phyloP scores from a whole-genome alignment of 2,329 filamentous ascomycete genomes.

The Talaromyces amestolkiae region DNA sequence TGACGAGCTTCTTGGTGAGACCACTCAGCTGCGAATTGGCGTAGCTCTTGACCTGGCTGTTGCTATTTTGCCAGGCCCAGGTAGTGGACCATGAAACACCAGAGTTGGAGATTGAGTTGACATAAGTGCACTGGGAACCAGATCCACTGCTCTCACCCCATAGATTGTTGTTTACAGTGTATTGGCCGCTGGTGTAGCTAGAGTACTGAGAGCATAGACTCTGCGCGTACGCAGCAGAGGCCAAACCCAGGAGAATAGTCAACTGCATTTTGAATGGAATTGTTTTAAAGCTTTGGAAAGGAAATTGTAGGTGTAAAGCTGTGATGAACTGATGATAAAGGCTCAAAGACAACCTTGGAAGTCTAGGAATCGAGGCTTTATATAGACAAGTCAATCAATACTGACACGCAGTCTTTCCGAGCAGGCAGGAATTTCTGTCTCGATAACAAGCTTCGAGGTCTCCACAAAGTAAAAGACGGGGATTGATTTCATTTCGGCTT shows the following conservation, averaged over 20 bases:
- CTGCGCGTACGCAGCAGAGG: neutral
- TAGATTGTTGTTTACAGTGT: conserved; percentile 51
- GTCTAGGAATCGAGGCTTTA: neutral
- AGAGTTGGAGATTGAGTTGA: conserved; percentile 30
- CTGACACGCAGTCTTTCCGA: neutral
- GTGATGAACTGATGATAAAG: neutral
- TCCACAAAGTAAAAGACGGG: neutral
- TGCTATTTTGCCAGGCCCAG: conserved; percentile 42
- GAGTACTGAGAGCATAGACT: conserved; percentile 36
- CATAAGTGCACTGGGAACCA: conserved; percentile 42
- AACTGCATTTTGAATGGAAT: neutral
- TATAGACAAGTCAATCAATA: neutral
- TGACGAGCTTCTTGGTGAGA: conserved; percentile 28
- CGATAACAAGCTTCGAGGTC: neutral
- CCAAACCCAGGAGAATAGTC: conserved; percentile 5
- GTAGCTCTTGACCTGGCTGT: conserved; percentile 42
- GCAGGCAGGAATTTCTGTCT: neutral
- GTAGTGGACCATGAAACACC: conserved; percentile 41
- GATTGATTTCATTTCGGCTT: neutral
- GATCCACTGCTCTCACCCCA: conserved; percentile 41
- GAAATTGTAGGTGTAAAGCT: neutral
- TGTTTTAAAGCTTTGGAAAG: neutral
- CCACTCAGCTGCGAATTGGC: conserved; percentile 37
- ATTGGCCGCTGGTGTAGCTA: conserved; percentile 33
- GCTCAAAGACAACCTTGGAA: neutral